These are phyloP conservation scores for Boletus rubescentipes DNA, from an alignment of 768 basidiomycete genomes.

Conservation along the genomic window DNA sequence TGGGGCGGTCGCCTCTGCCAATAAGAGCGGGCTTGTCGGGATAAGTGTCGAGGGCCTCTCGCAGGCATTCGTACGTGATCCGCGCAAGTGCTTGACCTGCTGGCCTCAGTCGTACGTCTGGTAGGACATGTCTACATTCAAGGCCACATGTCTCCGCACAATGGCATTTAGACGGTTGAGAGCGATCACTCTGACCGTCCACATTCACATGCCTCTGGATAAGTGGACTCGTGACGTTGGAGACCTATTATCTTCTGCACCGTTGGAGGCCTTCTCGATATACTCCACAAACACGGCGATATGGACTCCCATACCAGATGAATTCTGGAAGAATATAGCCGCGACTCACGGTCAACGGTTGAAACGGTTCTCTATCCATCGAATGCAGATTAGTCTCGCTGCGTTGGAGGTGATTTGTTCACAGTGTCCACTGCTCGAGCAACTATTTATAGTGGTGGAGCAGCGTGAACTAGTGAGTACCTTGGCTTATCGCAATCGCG, in stretches of 20 bases:
- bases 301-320: conserved; percentile 40
- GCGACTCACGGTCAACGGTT: conserved; percentile 51
- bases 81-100: neutral
- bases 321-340: conserved; percentile 54
- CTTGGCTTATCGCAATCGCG: neutral
- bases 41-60: conserved; percentile 66
- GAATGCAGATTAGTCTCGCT: conserved; percentile 53
- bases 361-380: conserved; percentile 58
- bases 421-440: conserved; percentile 52
- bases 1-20: conserved; percentile 47
- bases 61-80: conserved; percentile 50
- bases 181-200: conserved; percentile 59
- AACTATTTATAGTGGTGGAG: conserved; percentile 62
- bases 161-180: conserved; percentile 43
- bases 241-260: conserved; percentile 45
- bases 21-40: conserved; percentile 44
- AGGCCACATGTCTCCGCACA: conserved; percentile 34
- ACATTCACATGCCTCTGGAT: conserved; percentile 35
- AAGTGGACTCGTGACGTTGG: conserved; percentile 47
- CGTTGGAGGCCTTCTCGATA: conserved; percentile 61
- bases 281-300: conserved; percentile 49
- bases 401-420: conserved; percentile 55
- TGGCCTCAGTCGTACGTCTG: neutral
- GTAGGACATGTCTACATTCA: conserved; percentile 56
- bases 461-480: conserved; percentile 43